Base-by-base conservation (phyloP, 805 yeast genomes). In the Starmerella stigmatis region DNA sequence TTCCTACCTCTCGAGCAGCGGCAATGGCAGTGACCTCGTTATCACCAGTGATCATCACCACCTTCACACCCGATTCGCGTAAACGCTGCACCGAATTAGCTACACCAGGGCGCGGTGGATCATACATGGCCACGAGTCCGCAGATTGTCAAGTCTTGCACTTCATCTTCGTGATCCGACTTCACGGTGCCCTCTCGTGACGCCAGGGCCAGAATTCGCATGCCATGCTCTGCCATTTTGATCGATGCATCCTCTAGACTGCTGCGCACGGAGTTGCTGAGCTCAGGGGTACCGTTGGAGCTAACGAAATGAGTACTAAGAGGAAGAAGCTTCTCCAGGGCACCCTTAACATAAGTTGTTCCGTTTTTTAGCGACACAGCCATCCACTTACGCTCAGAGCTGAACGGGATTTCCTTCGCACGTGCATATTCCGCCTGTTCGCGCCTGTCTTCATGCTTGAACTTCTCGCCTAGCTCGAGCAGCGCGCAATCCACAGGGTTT, bases 31-130 rank as follows among this genome's bases (percentile, higher is more conserved):
- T 74, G 12, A 69, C 58, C 52, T 70, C 73, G 49, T 67, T 72
- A 56, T 74, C 79, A 47, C 79, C 78, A n/a, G 99, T 92, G 52
- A 92, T 89, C 97, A 92, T 92, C 42, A 92, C 84, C n/a, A 92
- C 86, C 59, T 86, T 94, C 33, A 92, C 98, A 35, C 97, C 95
- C 50, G 97, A 96, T 58, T 78, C 78, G 69, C 86, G 71, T 46
- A 92, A 71, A 52, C 78, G 71, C 30, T 82, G 74, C 47, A 92
- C 75, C 2, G 96, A 82, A 41, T 71, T 68, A 40, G 76, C 73
- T 3, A 92, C 97, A 50, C 81, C 78, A 9, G 88, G 81, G 58
- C 98, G 76, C 46, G 99, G 99, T 9, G 99, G 99, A 65, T 92
- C 99, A 57, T 85, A 86, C 94, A 92, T 86, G 45, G 96, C 97